Evolutionary conservation across 768 basidiomycete species (phyloP).

Genomic region (Kwoniella mangroviensis): DNA sequence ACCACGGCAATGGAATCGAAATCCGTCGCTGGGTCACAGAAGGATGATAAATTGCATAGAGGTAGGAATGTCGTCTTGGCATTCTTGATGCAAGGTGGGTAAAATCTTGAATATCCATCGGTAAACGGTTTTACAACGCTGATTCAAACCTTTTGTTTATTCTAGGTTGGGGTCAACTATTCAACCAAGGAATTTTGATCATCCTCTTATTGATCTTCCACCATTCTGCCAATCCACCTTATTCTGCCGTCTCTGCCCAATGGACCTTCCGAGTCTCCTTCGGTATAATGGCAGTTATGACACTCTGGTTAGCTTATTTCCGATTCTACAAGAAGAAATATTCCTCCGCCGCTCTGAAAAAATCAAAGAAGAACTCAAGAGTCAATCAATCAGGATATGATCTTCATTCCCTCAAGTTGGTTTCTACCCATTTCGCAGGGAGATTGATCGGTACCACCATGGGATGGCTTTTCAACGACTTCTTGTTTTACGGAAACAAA

Average conservation of each 20-base stretch:
- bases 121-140: not conserved
- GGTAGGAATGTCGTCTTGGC: constrained; percentile 60
- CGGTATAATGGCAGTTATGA: constrained; percentile 59
- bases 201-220: constrained; percentile 60
- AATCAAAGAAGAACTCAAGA: constrained; percentile 54
- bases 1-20: constrained; percentile 58
- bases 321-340: constrained; percentile 59
- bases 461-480: constrained; percentile 60
- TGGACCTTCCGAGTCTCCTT: constrained; percentile 60
- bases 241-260: constrained; percentile 54
- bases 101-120: not conserved
- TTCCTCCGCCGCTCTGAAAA: constrained; percentile 50
- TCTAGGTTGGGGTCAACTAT: constrained; percentile 58
- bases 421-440: constrained; percentile 57
- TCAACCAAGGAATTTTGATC: constrained; percentile 58
- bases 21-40: constrained; percentile 39
- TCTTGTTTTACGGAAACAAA: constrained; percentile 59
- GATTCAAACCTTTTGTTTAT: not conserved
- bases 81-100: constrained; percentile 59
- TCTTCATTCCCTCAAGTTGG: constrained; percentile 56
- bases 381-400: constrained; percentile 60
- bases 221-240: constrained; percentile 51
- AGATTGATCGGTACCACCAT: constrained; percentile 49
- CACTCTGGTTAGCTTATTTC: constrained; percentile 61
- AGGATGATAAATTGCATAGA: constrained; percentile 60